Evolutionary conservation across 192 early-diverging fungal genomes (phyloP), one percentile per base, ranked within the genome.

Genomic region (Coemansia umbellata): DNA sequence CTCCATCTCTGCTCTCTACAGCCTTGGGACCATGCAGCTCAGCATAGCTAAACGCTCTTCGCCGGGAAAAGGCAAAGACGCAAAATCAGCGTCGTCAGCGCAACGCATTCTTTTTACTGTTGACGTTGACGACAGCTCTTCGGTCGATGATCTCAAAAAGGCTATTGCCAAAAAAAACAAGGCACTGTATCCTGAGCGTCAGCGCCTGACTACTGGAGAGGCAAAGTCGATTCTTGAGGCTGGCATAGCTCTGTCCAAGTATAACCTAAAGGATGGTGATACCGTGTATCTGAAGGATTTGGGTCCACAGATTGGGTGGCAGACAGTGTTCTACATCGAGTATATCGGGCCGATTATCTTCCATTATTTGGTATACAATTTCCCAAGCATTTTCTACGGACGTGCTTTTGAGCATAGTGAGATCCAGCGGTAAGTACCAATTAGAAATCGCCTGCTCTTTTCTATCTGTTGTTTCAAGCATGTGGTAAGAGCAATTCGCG

Each of bases 281-380:
- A 78, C 69, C 5, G 65, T 90, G 30, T 63, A 63, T 7, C 78
- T 89, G 50, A 92, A 89, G 72, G 86, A 89, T 50, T 74, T 88
- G 9, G 84, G 92, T 8, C 90, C 90, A 13, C 95, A 98, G 72
- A 87, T 95, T 52, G 87, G 91, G 51, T 98, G 95, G 95, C 79
- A 81, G 49, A 91, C 89, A 15, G 93, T 95, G 40, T 98, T 95
- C 58, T 75, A 91, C 58, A 83, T 95, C 51, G 95, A 98, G 71
- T 98, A 98, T 47, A 59, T 86, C 33, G 95, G 95, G 33, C 95
- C 95, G 19, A 60, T 98, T 47, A 33, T 93, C 26, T 69, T 95
- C 60, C 92, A 98, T 50, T 84, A 87, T 26, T 56, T 98, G 26
- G 80, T 94, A 56, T 98, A 91, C 82, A 85, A 83, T 63, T 77